These are phyloP conservation scores for Phaeodactylum tricornutum DNA, from an alignment of 108 stramenopile genomes.

Conservation along the genomic window DNA sequence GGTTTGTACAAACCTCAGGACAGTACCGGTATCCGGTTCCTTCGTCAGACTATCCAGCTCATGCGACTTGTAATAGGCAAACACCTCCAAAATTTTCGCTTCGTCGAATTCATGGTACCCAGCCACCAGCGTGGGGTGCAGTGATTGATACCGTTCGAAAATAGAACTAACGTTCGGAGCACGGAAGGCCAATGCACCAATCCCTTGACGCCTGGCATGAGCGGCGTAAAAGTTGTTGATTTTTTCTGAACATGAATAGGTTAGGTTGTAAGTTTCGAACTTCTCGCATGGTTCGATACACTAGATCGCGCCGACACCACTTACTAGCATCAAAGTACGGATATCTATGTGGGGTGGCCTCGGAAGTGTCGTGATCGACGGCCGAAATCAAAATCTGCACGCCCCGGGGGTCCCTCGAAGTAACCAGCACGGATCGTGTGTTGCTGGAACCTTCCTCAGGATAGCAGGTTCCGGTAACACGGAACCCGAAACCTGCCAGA, in stretches of 20 bases:
- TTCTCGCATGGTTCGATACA: too few species aligned
- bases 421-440: constrained; percentile 58
- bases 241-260: constrained; percentile 13
- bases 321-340: constrained; percentile 43
- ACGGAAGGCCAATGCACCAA: constrained; percentile 66
- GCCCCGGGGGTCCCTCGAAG: constrained; percentile 61
- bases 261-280: neutral
- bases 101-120: constrained; percentile 15
- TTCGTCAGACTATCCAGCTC: constrained; percentile 7
- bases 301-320: neutral
- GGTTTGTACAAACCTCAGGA: constrained; percentile 63
- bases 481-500: constrained; percentile 72
- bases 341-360: constrained; percentile 10
- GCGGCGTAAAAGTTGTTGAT: constrained; percentile 38
- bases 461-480: constrained; percentile 51
- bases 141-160: constrained; percentile 26
- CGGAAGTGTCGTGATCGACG: neutral
- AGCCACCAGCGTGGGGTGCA: constrained; percentile 54
- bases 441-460: constrained; percentile 11
- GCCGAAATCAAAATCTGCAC: constrained; percentile 71
- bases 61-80: constrained; percentile 61
- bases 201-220: constrained; percentile 53
- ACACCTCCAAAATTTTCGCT: constrained; percentile 63
- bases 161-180: constrained; percentile 43
- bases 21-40: constrained; percentile 53